Base-by-base conservation (phyloP, 257 asterid species). In the Fraxinus excelsior region DNA sequence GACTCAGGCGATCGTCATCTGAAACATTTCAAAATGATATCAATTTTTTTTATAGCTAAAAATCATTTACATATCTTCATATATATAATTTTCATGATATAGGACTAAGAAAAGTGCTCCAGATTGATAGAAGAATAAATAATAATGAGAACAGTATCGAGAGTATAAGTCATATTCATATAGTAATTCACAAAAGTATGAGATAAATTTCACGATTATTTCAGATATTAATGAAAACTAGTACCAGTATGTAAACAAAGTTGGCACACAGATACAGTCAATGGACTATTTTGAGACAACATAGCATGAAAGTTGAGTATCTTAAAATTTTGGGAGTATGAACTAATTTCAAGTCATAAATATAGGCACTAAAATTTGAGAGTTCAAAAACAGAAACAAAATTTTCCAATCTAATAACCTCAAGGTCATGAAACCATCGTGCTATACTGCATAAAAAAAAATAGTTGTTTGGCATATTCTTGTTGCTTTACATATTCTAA, bases 1-100 rank as follows among this genome's bases (percentile, higher is more conserved):
- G 49, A 46, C 82, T 76, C 58, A 42, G 79, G 31, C 68, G 31
- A 78, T 53, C 75, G 8, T 83, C 79, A 86, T 81, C 88, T 86
- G 80, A 35, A 83, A 53, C 65, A 72, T 19, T 25, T 23, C 44
- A 32, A 21, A 74, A 80, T 31, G 34, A 46, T 26, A 66, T 31
- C 29, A 71, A 62, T 26, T 70, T 18, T 26, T 51, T 35, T 51
- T 40, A 62, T 65, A 46, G 74, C 67, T 42, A 37, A 60, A 60
- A 60, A 16, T 53, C 26, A 53, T 53, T 16, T 18, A 25, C 12
- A 19, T 19, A 1, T 19, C 25, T 53, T 19, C 19, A n/a, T n/a
- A 53, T 44, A 44, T 13, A 44, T 10, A 44, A 3, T 44, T 13
- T 44, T 44, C 53, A 44, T 13, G 53, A 44, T 19, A 19, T 53